Percentiles rank a stretch among this genome's conserved stretches.
These are phyloP conservation scores for Chaetomiaceae sp. DNA, from an alignment of 2,329 filamentous ascomycete species.

Conservation along the genomic window DNA sequence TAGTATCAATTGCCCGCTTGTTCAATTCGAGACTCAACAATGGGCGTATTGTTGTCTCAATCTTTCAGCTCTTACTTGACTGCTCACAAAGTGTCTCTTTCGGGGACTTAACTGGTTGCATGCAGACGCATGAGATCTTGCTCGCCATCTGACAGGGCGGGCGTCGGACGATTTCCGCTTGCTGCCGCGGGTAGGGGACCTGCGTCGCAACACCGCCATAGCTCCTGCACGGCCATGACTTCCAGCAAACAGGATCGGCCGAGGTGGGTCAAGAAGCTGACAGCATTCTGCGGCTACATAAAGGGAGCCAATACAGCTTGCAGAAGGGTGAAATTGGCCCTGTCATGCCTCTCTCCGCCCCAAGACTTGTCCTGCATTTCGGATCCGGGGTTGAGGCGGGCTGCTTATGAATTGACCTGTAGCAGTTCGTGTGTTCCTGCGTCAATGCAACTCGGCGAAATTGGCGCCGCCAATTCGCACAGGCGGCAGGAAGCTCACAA, in stretches of 20 bases:
- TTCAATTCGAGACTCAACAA: too few relatives aligned
- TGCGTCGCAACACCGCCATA: background rate
- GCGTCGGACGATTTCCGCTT: background rate
- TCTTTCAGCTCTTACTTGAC: too few relatives aligned
- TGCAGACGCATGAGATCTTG: background rate
- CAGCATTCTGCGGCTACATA: conserved; percentile 2
- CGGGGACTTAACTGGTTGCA: too few relatives aligned
- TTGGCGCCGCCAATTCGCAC: background rate
- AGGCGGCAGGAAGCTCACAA: too few relatives aligned
- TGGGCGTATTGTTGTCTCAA: too few relatives aligned
- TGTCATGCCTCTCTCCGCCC: background rate
- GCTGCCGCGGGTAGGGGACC: background rate
- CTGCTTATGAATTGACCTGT: conserved; percentile 4
- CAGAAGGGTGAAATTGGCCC: conserved; percentile 3
- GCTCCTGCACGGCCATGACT: too few relatives aligned
- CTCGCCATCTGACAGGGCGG: background rate
- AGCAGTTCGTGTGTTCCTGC: conserved; percentile 23
- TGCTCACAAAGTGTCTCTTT: too few relatives aligned
- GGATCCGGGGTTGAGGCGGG: conserved; percentile 6
- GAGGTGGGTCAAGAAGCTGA: conserved; percentile 8
- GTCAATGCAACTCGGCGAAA: conserved; percentile 19
- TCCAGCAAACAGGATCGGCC: conserved; percentile 2
- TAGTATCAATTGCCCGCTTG: too few relatives aligned
- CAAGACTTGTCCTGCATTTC: background rate
- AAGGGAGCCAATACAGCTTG: conserved; percentile 2